Base-by-base conservation (phyloP, 345 rosid genomes). In the Dovyalis caffra region DNA sequence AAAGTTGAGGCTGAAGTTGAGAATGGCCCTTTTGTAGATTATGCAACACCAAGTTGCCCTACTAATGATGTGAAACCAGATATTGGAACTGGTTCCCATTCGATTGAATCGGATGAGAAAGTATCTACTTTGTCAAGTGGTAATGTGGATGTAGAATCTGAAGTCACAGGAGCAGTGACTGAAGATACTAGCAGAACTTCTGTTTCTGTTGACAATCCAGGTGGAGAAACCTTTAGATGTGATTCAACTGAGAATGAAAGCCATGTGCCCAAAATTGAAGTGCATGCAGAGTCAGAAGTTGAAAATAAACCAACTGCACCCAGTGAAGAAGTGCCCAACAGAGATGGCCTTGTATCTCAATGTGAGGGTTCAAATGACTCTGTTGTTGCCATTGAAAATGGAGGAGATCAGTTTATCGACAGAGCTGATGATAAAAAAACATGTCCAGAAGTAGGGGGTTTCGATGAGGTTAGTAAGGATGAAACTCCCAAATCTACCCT, bases 21-120 rank as follows among this genome's bases (percentile, higher is more conserved):
- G 70, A 68, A 75, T 49, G 70, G 70, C 37, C 75, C 82, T 67
- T 64, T 76, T 31, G 78, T n/a, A n/a, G n/a, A n/a, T n/a, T n/a
- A n/a, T n/a, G n/a, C n/a, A n/a, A n/a, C 58, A 53, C 79, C 77
- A 56, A 76, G 49, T 77, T 70, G 47, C 71, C 65, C 38, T 31
- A 60, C 26, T 77, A 16, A 21, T 61, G 61, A 65, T 79, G 64
- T n/a, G 18, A 58, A 37, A 8, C 53, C 51, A 64, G 75, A 74
- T 64, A 28, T 56, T 64, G 66, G 67, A 71, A 73, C 75, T 35
- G 68, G 64, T 70, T 43, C 73, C 56, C 61, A 43, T 29, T 74
- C 69, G 15, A 28, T 65, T 47, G 68, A 74, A 32, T 76, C 73
- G 23, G 71, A 68, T 35, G 74, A 62, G 28, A 70, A 71, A 72